Base-by-base conservation (phyloP, 2,329 filamentous ascomycete species). In the Trichoderma harzianum region DNA sequence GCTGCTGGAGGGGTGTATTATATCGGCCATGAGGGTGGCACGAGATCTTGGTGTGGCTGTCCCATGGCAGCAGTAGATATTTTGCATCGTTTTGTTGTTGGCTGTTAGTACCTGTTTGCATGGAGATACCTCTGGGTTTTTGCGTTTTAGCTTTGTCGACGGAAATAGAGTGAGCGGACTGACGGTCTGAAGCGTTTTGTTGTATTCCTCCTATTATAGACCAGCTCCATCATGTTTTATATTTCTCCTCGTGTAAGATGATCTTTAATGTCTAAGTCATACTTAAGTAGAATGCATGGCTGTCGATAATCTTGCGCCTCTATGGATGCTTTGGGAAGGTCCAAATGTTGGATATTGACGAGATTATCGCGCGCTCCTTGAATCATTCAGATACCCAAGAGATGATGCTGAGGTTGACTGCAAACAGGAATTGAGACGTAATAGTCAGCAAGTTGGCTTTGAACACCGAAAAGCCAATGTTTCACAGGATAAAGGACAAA, bases 1-100 rank as follows among this genome's bases (percentile, higher is more conserved):
- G 1, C 74, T 90, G 18, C 77, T 90, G 4, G 88, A 90, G 76
- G 89, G 89, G 1, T 91, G 88, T 70, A 81, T 90, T 3, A 82
- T 88, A 2, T 90, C 88, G 8, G 87, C 88, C 1, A 87, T 87
- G 83, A 82, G 84, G 39, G 82, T 90, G 58, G 88, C 87, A 0
- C 74, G 79, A n/a, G 84, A 83, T 14, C 83, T 90, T 75, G 86
- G 80, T 7, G 84, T 90, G 6, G 75, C 79, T 7, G 75, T 84
- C 24, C 83, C 83, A 0, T 84, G 82, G 79, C 36, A 60, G 65
- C 43, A 24, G n/a, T 53, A 53, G 62, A 16, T 24, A 5, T 47
- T 47, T 43, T n/a, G 8, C 30, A 30, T 55, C 28, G 24, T 24
- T 14, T 68, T 21, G 18, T 43, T 11, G 10, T 47, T 63, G 61